Evolutionary conservation across 768 basidiomycete genomes (phyloP), one percentile per base, ranked within the genome.

Genomic region (Pleurotus tuber-regium): DNA sequence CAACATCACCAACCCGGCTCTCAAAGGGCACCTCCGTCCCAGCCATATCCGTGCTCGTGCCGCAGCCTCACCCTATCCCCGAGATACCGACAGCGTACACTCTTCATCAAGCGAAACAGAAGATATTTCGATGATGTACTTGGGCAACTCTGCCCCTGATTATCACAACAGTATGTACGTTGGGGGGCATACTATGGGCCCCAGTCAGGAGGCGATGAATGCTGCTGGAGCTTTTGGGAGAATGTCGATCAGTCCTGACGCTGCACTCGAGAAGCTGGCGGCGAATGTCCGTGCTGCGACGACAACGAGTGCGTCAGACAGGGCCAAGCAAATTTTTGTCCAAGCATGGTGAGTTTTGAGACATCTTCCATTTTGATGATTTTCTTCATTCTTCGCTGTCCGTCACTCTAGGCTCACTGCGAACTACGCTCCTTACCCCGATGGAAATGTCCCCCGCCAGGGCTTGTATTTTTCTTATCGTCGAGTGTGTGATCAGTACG

Each of bases 391-490:
- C 24, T 58, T 48, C 51, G 18, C 43, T 19, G 29, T 51, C 36
- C 41, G 47, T 11, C 18, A n/a, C 19, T 52, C 42, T 54, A 93
- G 91, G 91, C 70, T 93, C 54, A 88, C 85, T 14, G 89, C 88
- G 23, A 92, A 92, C 68, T 94, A 93, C 69, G 88, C 90, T 4
- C 87, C 90, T 10, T 92, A 91, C 67, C 89, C 89, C 36, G 92
- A 93, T 69, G 92, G 92, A 29, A 94, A 94, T 66, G 93, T 95
- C 29, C 90, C 93, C 39, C 84, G 93, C 47, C 93, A 96, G 64
- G 93, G 92, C 4, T 82, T 97, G 44, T 97, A 95, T 70, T 91
- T 92, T 65, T 95, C 92, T 28, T 97, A 95, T 71, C 81, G 88
- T 55, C 77, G 91, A 50, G 85, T 94, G 51, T 94, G 91, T 69